These are phyloP conservation scores for Friedmanniomyces endolithicus DNA, from an alignment of 495 filamentous ascomycete genomes.

Conservation along the genomic window DNA sequence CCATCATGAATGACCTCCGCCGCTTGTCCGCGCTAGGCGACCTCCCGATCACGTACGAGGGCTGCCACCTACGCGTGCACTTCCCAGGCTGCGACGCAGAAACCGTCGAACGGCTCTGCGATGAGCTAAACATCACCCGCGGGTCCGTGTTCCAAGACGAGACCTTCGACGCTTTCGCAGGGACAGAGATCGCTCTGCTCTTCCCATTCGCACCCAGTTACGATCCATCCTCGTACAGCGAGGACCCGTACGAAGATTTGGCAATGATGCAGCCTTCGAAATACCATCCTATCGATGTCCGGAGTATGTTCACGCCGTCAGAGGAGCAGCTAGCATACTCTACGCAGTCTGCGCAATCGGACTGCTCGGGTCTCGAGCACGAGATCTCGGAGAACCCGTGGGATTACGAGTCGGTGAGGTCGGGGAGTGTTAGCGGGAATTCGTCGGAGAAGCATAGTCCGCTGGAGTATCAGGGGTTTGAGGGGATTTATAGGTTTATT, in stretches of 20 bases:
- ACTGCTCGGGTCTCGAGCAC: slow-evolving; percentile 31
- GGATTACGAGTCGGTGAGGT: slow-evolving; percentile 41
- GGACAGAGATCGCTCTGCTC: slow-evolving; percentile 54
- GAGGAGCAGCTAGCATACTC: slow-evolving; percentile 21
- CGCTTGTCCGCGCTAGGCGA: slow-evolving; percentile 64
- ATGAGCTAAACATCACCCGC: slow-evolving; percentile 68
- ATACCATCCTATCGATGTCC: slow-evolving; percentile 5
- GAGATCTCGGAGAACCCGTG: slow-evolving; percentile 40
- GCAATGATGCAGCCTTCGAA: slow-evolving; percentile 5
- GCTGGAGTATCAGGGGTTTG: slow-evolving; percentile 61
- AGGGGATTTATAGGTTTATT: slow-evolving; percentile 78
- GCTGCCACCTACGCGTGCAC: slow-evolving; percentile 58
- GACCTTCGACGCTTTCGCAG: slow-evolving; percentile 33
- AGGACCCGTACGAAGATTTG: slow-evolving; percentile 23
- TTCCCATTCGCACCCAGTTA: slow-evolving; percentile 73
- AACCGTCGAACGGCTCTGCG: slow-evolving; percentile 70
- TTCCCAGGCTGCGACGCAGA: slow-evolving; percentile 84
- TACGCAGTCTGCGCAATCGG: slow-evolving; percentile 26
- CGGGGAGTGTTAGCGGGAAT: slow-evolving; percentile 37
- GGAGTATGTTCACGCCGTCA: slow-evolving; percentile 41
- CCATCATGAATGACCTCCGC: slow-evolving; percentile 69
- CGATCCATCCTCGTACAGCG: slow-evolving; percentile 18
- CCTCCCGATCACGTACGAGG: slow-evolving; percentile 61
- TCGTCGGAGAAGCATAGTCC: slow-evolving; percentile 31
- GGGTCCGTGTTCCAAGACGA: slow-evolving; percentile 71